phyloP scores from a whole-genome alignment of 257 asterid genomes.

The Plantago elongata region DNA sequence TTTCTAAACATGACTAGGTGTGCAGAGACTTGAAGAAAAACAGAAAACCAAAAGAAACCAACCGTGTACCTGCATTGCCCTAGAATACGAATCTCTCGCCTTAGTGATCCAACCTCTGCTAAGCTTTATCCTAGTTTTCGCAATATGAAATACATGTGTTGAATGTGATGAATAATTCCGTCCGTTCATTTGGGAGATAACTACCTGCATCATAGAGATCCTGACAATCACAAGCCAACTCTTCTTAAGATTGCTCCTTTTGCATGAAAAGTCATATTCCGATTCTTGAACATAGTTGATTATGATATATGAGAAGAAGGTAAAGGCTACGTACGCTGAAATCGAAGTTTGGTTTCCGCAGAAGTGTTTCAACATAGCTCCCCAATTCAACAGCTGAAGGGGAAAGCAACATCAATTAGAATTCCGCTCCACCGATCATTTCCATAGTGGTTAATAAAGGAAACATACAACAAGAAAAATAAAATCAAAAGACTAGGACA shows the following conservation, averaged over 20 bases:
- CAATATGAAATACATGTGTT: slow-evolving; percentile 72
- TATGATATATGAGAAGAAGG: not conserved
- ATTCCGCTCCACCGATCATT: not conserved
- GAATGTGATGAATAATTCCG: slow-evolving; percentile 50
- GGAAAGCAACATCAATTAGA: slow-evolving; percentile 10
- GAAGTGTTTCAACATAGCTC: slow-evolving; percentile 90
- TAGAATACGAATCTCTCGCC: slow-evolving; percentile 75
- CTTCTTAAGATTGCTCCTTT: not conserved
- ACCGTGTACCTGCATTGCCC: slow-evolving; percentile 78
- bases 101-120: slow-evolving; percentile 60
- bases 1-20: no score
- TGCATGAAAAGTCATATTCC: not conserved
- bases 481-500: not conserved
- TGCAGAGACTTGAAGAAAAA: no score
- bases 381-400: slow-evolving; percentile 86
- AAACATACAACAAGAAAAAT: not conserved
- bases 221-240: not conserved
- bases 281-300: not conserved
- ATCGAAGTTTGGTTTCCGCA: slow-evolving; percentile 80
- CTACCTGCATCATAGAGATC: slow-evolving; percentile 48
- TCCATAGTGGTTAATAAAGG: not conserved
- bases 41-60: not conserved
- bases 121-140: slow-evolving; percentile 87
- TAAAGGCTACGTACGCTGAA: slow-evolving; percentile 55
- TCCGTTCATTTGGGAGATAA: slow-evolving; percentile 74